These are phyloP conservation scores for Fusarium falciforme DNA, from an alignment of 2,329 filamentous ascomycete genomes.

Conservation along the genomic window DNA sequence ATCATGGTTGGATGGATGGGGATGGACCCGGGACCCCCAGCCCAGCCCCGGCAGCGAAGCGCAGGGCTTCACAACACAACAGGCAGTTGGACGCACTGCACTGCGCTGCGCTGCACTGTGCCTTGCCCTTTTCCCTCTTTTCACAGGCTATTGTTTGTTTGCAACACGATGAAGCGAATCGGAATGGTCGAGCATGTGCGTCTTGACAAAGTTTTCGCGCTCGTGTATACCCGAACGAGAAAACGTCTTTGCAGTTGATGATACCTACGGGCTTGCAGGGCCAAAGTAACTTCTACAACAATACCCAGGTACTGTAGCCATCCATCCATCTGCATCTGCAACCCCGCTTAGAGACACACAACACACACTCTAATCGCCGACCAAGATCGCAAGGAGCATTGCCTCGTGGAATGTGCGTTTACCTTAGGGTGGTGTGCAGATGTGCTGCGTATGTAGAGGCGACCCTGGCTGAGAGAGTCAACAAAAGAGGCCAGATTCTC, in stretches of 20 bases:
- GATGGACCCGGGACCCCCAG: neutral
- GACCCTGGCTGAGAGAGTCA: neutral
- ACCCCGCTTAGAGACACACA: slow-evolving; percentile 27
- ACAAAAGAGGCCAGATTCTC: neutral
- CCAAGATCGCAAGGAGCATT: slow-evolving; percentile 32
- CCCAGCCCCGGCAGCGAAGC: neutral
- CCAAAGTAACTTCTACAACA: neutral
- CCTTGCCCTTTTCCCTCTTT: slow-evolving; percentile 3
- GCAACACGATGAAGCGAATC: slow-evolving; percentile 8
- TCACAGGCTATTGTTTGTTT: neutral
- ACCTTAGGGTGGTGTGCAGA: slow-evolving; percentile 15
- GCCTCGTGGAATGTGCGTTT: slow-evolving; percentile 32
- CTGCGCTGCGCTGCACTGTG: neutral
- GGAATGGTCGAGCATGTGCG: neutral
- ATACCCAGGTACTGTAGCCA: neutral
- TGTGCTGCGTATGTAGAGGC: neutral
- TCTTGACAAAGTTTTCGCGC: neutral
- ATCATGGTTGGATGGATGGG: slow-evolving; percentile 10
- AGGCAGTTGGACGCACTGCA: neutral
- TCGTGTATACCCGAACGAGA: neutral
- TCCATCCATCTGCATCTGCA: slow-evolving; percentile 4
- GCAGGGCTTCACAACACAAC: neutral
- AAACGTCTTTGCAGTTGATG: slow-evolving; percentile 5
- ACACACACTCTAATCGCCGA: slow-evolving; percentile 22
- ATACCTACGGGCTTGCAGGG: neutral